Conservation (phyloP, 176 grass and related monocot species). For the Thinopyrum elongatum region DNA sequence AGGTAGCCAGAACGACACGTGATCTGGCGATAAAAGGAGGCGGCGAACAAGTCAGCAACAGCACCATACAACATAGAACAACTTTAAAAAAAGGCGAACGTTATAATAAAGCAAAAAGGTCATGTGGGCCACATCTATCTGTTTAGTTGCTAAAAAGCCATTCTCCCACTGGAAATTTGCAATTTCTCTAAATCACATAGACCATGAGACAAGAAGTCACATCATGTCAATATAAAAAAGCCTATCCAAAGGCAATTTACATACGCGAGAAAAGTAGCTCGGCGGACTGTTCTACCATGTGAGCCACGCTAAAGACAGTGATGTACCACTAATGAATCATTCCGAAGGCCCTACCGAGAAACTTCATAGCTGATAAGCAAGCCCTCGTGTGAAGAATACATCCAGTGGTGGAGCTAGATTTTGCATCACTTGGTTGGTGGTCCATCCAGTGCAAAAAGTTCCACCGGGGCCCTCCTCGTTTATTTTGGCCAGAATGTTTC, state of each 20-base stretch:
- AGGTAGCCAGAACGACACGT: not conserved
- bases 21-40: slow-evolving; percentile 8
- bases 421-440: not conserved
- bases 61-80: not conserved
- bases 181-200: not conserved
- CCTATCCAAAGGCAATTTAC: not conserved
- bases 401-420: slow-evolving; percentile 30
- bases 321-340: not conserved
- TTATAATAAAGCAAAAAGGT: slow-evolving; percentile 33
- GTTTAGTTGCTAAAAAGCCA: not conserved
- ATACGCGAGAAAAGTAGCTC: not conserved
- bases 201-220: slow-evolving; percentile 6
- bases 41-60: not conserved
- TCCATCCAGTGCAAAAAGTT: not conserved
- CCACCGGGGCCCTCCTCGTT: not conserved
- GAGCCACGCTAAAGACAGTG: not conserved
- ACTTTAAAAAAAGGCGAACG: not conserved
- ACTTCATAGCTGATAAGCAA: not conserved
- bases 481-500: not conserved
- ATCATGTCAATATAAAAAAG: slow-evolving; percentile 5
- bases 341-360: slow-evolving; percentile 8
- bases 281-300: slow-evolving; percentile 1
- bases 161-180: not conserved
- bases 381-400: slow-evolving; percentile 5
- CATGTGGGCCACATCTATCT: not conserved